Base-by-base conservation (phyloP, 1,139 yeast genomes). In the Lodderomyces elongisporus region DNA sequence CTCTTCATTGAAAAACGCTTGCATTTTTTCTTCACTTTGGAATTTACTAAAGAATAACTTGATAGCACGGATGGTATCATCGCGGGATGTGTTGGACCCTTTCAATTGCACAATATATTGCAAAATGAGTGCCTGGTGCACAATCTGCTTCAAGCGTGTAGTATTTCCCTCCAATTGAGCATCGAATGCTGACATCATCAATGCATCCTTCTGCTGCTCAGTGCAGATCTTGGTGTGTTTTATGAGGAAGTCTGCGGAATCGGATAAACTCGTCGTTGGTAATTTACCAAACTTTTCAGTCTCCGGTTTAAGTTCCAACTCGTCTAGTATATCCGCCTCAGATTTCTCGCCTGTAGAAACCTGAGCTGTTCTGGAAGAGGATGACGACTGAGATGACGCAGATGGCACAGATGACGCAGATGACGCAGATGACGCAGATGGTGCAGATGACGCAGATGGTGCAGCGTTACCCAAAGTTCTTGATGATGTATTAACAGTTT, bases 171-270 rank as follows among this genome's bases (percentile, higher is more conserved):
- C 76, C 40, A 89, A 68, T 54, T 88, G 88, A 35, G 70, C 66
- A 48, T 91, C 95, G 55, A 91, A 93, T 0, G 97, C 95, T 17
- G 82, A 79, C 96, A 91, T 89, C 52, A 89, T 67, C 39, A 93
- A 73, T 0, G 95, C 89, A 57, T 93, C 98, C 53, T 89, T 88
- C 53, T 91, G 97, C 40, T 77, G 79, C 45, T 84, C 89, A 3
- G 77, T 76, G 36, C 89, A 77, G 39, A 93, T 84, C 37, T 70
- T 66, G 21, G 85, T 76, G 54, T 88, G 85, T 37, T 60, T 50
- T 43, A 71, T 58, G 46, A 84, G 61, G 53, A 63, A 80, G 33
- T 60, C 60, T 39, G 79, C 70, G 46, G 80, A 67, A 36, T 62
- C 58, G 28, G 60, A 48, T 36, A 75, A 64, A 33, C 81, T 67